These are phyloP conservation scores for Hypsizygus ulmarius DNA, from an alignment of 1,284 basidiomycete genomes.

Conservation along the genomic window DNA sequence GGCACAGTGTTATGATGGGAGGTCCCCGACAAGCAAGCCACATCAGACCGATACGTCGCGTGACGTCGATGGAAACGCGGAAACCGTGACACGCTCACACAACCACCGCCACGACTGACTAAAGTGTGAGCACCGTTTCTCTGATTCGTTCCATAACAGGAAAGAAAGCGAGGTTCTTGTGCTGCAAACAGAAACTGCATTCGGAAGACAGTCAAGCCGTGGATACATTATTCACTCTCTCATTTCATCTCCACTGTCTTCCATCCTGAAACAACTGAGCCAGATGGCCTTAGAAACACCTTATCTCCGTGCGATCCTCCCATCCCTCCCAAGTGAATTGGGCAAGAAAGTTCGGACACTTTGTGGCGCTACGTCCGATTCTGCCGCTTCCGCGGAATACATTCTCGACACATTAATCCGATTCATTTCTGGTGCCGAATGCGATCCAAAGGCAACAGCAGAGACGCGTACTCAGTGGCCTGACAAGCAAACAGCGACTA, in stretches of 20 bases:
- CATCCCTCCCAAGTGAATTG: constrained; percentile 23
- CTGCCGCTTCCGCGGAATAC: constrained; percentile 19
- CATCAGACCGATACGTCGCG: neutral
- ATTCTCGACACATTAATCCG: constrained; percentile 25
- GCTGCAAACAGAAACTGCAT: too few species aligned
- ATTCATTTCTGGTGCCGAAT: constrained; percentile 26
- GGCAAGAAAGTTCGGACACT: constrained; percentile 21
- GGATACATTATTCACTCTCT: constrained; percentile 2
- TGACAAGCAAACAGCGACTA: constrained; percentile 18
- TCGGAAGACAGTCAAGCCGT: neutral
- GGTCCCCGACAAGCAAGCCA: neutral
- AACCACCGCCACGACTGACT: neutral
- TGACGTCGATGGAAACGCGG: neutral
- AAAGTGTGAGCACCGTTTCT: too few species aligned
- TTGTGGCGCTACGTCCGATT: constrained; percentile 19
- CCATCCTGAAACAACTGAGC: neutral
- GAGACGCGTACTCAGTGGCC: constrained; percentile 21
- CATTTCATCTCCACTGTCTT: neutral
- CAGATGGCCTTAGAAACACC: constrained; percentile 18
- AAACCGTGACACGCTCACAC: too few species aligned
- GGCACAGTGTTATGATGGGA: too few species aligned
- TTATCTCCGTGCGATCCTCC: constrained; percentile 23
- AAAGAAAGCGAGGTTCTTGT: too few species aligned
- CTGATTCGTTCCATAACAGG: too few species aligned
- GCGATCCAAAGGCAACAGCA: constrained; percentile 17